Evolutionary conservation across 257 asterid genomes (phyloP).

Genomic region (Solanum verrucosum): DNA sequence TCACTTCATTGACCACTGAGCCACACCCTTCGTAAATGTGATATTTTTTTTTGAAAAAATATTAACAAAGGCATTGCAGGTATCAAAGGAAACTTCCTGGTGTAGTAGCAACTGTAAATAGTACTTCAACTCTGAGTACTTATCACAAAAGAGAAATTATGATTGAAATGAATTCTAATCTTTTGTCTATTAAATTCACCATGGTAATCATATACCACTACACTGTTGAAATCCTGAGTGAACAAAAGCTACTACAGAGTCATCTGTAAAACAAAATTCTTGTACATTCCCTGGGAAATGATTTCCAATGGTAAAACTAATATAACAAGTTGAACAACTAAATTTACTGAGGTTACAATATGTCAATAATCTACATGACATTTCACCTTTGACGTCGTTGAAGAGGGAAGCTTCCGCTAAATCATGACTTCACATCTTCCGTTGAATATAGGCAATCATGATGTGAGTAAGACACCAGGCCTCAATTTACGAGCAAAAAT

Average conservation of each 20-base stretch:
- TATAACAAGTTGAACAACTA: neutral
- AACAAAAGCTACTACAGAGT: neutral
- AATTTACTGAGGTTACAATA: neutral
- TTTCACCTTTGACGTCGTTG: neutral
- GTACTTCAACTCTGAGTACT: neutral
- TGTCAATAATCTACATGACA: neutral
- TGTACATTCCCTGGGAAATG: neutral
- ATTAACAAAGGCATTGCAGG: neutral
- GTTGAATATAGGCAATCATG: conserved; percentile 8
- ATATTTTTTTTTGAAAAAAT: too few species aligned
- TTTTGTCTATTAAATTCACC: neutral
- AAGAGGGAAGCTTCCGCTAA: neutral
- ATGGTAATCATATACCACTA: neutral
- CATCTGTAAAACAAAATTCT: neutral
- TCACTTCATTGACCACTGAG: neutral
- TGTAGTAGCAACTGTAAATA: neutral
- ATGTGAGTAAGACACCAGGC: neutral
- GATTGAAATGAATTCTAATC: neutral
- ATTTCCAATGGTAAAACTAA: neutral
- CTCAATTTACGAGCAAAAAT: neutral
- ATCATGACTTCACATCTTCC: conserved; percentile 25
- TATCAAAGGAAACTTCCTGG: neutral
- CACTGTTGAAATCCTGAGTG: neutral
- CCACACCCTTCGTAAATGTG: neutral
- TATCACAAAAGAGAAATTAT: neutral